Percentiles rank a stretch among this genome's conserved stretches.
phyloP scores from a whole-genome alignment of 495 filamentous ascomycete genomes.

The Staphylotrichum tortipilum region DNA sequence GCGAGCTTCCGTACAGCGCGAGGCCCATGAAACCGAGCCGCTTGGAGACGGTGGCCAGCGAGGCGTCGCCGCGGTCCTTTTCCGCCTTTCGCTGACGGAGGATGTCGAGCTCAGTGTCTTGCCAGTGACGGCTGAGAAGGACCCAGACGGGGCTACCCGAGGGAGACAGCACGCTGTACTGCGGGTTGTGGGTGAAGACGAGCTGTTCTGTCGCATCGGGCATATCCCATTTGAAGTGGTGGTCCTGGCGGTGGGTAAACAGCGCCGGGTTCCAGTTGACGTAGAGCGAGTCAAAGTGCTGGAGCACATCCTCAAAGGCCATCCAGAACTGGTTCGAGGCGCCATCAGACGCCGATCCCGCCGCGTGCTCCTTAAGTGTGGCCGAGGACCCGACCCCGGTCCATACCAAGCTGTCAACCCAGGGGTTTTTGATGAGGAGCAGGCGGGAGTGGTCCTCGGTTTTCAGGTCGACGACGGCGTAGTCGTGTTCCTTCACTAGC shows the following conservation, averaged over 20 bases:
- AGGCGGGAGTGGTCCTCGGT: slow-evolving; percentile 48
- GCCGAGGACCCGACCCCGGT: slow-evolving; percentile 30
- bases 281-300: slow-evolving; percentile 90
- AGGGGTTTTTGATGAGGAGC: slow-evolving; percentile 89
- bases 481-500: slow-evolving; percentile 83
- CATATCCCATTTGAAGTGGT: slow-evolving; percentile 84
- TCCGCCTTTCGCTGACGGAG: slow-evolving; percentile 23
- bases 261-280: slow-evolving; percentile 92
- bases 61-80: slow-evolving; percentile 9
- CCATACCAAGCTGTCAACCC: slow-evolving; percentile 74
- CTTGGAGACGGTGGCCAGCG: slow-evolving; percentile 33
- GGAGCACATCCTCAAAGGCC: slow-evolving; percentile 69
- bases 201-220: slow-evolving; percentile 47
- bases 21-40: slow-evolving; percentile 74
- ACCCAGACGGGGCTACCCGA: slow-evolving; percentile 65
- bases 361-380: slow-evolving; percentile 15
- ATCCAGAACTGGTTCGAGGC: slow-evolving; percentile 85
- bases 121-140: slow-evolving; percentile 77
- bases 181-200: slow-evolving; percentile 71
- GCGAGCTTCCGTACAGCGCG: slow-evolving; percentile 58
- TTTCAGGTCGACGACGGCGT: slow-evolving; percentile 77
- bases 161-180: slow-evolving; percentile 60
- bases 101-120: slow-evolving; percentile 38
- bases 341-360: slow-evolving; percentile 12
- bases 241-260: slow-evolving; percentile 72